Evolutionary conservation across 2,329 filamentous ascomycete species (phyloP), one percentile per base, ranked within the genome.

Genomic region (Trichoderma brevicompactum): DNA sequence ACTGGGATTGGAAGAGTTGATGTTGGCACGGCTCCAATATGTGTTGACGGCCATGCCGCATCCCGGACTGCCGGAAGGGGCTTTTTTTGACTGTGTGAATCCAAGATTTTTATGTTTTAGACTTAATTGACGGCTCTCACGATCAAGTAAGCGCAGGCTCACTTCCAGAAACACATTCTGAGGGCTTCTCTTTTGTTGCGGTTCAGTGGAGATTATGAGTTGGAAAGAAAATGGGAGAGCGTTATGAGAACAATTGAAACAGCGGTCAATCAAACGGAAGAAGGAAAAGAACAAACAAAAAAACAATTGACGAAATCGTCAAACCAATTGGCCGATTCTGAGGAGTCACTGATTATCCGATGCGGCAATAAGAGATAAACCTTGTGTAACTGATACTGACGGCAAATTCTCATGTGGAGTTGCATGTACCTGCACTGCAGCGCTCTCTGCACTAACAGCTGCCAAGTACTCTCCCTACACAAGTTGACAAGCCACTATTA

Each of bases 1-100:
- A 62, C 71, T 69, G 68, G 71, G 72, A 58, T 71, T 69, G 55
- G 68, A 70, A n/a, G 70, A 78, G 72, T 77, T 79, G 69, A 77
- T 81, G 76, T 75, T 78, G 69, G 75, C 74, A 70, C 73, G 73
- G 67, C 67, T 74, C 74, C 77, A 74, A 68, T 74, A 78, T 81
- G 83, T 83, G 70, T 46, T 70, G 70, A 53, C 66, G 63, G 67
- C 50, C 58, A 70, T 66, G 65, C 64, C 62, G 61, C 52, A 44
- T 66, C 53, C 36, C 58, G 50, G 60, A 58, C 68, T 50, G 49
- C 46, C 56, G 40, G 17, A 49, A 41, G 54, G 58, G 46, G 50
- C 36, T 23, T 59, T 23, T 23, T 41, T 52, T 43, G 58, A 43
- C 28, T 23, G 12, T 53, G 48, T 5, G 23, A 62, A 44, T 62